Conservation (phyloP, 2,329 filamentous ascomycete genomes). For the Claviceps humidiphila region DNA sequence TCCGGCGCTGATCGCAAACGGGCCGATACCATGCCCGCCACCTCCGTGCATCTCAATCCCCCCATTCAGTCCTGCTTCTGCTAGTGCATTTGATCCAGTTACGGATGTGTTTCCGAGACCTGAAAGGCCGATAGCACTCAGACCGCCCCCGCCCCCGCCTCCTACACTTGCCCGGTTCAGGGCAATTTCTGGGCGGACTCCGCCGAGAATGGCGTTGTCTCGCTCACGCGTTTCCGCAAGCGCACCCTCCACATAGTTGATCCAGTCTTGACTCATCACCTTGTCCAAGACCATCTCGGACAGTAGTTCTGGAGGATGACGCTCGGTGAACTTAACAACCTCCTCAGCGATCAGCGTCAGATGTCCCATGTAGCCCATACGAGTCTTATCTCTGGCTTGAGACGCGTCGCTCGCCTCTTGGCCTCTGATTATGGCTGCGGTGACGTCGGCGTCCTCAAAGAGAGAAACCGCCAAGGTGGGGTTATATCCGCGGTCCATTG, state of each 20-base stretch:
- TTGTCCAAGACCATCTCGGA: conserved; percentile 75
- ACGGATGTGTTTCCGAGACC: conserved; percentile 25
- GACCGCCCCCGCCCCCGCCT: conserved; percentile 28
- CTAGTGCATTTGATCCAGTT: conserved; percentile 53
- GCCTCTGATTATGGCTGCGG: conserved; percentile 80
- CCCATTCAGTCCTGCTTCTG: conserved; percentile 69
- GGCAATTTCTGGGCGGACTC: conserved; percentile 81
- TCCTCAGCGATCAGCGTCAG: conserved; percentile 94
- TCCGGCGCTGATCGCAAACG: conserved; percentile 59
- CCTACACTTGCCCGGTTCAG: conserved; percentile 58
- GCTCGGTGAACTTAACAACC: conserved; percentile 95
- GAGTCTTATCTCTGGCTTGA: conserved; percentile 70
- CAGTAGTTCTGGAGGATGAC: conserved; percentile 77
- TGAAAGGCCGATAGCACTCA: conserved; percentile 36
- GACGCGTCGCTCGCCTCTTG: conserved; percentile 79
- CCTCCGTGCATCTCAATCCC: conserved; percentile 56
- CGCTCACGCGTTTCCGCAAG: conserved; percentile 87
- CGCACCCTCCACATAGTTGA: conserved; percentile 86
- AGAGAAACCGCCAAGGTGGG: conserved; percentile 79
- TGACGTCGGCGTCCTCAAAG: conserved; percentile 82
- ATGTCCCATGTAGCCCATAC: conserved; percentile 97
- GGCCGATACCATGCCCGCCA: conserved; percentile 52
- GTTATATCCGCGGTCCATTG: conserved; percentile 93
- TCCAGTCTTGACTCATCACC: conserved; percentile 83
- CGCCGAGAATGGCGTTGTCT: conserved; percentile 95